Percentiles rank a stretch among this genome's conserved stretches.
Conservation (phyloP, 1,284 basidiomycete genomes). For the Peniophora sp. region DNA sequence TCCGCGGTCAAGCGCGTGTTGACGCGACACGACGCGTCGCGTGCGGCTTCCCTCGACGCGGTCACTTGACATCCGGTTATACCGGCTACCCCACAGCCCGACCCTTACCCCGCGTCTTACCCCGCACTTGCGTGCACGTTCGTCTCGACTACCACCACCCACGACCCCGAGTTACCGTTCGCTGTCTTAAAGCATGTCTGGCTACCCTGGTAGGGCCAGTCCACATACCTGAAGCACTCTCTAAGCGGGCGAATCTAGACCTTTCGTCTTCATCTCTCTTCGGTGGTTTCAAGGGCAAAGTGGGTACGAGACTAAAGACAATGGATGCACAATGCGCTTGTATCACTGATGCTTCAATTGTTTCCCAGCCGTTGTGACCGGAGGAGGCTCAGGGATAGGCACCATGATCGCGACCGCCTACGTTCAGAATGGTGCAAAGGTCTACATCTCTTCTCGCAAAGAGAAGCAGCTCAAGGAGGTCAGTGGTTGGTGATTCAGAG, state of each 20-base stretch:
- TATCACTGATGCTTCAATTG: not conserved
- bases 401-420: conserved; percentile 77
- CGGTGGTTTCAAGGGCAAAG: conserved; percentile 62
- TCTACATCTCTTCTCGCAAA: conserved; percentile 83
- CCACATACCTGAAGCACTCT: not conserved
- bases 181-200: not conserved
- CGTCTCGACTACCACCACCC: too few relatives aligned
- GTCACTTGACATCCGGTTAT: not conserved
- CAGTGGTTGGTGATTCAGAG: too few relatives aligned
- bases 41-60: not conserved
- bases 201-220: not conserved
- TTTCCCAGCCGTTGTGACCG: conserved; percentile 64
- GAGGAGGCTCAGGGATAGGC: conserved; percentile 73
- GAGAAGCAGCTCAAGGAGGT: conserved; percentile 72
- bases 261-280: conserved; percentile 57
- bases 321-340: not conserved
- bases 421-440: conserved; percentile 75
- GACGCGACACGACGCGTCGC: not conserved
- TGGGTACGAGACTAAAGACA: conserved; percentile 36
- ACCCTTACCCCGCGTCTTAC: too few relatives aligned
- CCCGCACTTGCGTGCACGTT: too few relatives aligned
- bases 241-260: conserved; percentile 28
- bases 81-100: not conserved
- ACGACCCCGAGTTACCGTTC: too few relatives aligned
- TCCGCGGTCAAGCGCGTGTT: too few relatives aligned